Evolutionary conservation across 495 filamentous ascomycete species (phyloP).

Genomic region (Talaromyces borbonicus): DNA sequence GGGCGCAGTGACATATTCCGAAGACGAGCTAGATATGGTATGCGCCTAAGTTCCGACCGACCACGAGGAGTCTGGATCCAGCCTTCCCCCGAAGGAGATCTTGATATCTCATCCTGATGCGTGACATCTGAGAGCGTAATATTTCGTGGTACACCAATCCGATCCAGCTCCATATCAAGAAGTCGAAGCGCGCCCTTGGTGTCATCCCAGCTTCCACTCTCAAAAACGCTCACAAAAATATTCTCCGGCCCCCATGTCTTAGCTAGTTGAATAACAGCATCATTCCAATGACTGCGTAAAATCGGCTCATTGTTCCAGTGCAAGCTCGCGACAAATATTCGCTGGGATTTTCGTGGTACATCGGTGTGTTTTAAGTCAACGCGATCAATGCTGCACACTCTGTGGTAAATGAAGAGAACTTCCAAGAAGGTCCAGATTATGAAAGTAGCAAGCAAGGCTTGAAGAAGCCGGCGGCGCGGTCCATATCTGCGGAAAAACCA

Average conservation of each 20-base stretch:
- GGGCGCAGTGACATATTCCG: conserved; percentile 49
- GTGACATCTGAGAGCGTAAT: not conserved
- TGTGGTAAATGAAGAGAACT: not conserved
- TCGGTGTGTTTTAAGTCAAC: not conserved
- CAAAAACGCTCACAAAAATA: conserved; percentile 59
- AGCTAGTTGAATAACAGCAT: conserved; percentile 46
- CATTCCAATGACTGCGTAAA: conserved; percentile 52
- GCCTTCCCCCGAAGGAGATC: conserved; percentile 31
- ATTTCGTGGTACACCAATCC: not conserved
- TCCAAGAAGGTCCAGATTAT: not conserved
- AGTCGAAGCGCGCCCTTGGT: conserved; percentile 55
- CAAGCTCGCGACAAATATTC: conserved; percentile 55
- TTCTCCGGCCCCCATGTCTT: conserved; percentile 51
- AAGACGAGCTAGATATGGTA: conserved; percentile 56
- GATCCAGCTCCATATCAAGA: conserved; percentile 31
- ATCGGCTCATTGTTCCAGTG: conserved; percentile 64
- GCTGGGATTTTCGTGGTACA: conserved; percentile 6
- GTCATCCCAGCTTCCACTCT: conserved; percentile 63
- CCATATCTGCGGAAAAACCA: conserved; percentile 1
- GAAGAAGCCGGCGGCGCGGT: not conserved
- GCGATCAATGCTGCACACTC: not conserved
- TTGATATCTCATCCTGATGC: conserved; percentile 4
- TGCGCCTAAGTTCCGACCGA: conserved; percentile 48
- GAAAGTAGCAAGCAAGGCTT: not conserved
- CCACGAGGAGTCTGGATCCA: conserved; percentile 21